Evolutionary conservation across 768 basidiomycete genomes (phyloP).

Genomic region (Naematelia encephala): DNA sequence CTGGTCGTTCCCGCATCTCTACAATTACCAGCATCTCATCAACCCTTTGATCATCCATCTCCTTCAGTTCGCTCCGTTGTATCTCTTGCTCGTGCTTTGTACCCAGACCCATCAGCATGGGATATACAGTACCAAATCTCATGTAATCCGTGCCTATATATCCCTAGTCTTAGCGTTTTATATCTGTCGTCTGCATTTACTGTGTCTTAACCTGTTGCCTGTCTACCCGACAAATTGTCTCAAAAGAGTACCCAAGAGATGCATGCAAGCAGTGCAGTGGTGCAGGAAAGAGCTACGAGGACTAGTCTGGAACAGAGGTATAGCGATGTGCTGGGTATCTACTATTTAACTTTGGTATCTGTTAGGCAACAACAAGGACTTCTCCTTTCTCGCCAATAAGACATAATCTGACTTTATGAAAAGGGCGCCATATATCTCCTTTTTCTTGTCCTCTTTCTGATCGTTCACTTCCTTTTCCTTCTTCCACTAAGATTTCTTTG

Average conservation of each 20-base stretch:
- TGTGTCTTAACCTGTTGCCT: too few relatives aligned
- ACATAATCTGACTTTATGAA: conserved; percentile 29
- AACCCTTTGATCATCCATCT: too few relatives aligned
- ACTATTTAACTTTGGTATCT: too few relatives aligned
- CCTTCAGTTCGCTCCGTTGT: neutral
- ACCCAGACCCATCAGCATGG: neutral
- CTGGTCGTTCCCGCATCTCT: neutral
- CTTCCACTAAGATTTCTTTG: neutral
- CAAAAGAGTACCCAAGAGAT: neutral
- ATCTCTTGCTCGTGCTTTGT: neutral
- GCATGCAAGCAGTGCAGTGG: neutral
- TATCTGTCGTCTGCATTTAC: too few relatives aligned
- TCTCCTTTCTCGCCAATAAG: conserved; percentile 42
- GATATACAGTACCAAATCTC: neutral
- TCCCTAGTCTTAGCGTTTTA: too few relatives aligned
- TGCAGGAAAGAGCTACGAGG: neutral
- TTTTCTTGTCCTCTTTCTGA: neutral
- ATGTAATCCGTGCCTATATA: too few relatives aligned
- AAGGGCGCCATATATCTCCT: conserved; percentile 7
- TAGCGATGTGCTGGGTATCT: conserved; percentile 10
- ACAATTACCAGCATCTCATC: neutral
- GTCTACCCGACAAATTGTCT: too few relatives aligned
- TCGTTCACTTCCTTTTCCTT: neutral
- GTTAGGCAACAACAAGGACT: conserved; percentile 39
- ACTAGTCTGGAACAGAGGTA: neutral